Base-by-base conservation (phyloP, 140 eudicot species). In the Anethum foeniculum region DNA sequence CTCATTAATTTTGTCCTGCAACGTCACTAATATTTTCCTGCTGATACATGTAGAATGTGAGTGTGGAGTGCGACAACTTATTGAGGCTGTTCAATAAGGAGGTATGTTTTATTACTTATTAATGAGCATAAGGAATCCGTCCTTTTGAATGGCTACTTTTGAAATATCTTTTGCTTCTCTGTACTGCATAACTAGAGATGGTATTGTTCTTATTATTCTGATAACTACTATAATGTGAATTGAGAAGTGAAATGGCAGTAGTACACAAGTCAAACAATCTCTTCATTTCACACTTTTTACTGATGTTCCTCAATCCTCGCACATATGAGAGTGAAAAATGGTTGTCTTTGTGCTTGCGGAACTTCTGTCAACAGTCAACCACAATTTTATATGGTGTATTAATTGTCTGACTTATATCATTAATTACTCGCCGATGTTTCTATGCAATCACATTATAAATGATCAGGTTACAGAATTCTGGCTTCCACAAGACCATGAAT, bases 11-110 rank as follows among this genome's bases (percentile, higher is more conserved):
- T 71, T n/a, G 21, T 46, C 48, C 16, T 3, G 51, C 78, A 51
- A 11, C 1, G 6, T 19, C 47, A 4, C 34, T 76, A 51, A 58
- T 76, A 58, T 34, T 54, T 60, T 81, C 38, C 36, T 41, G 30
- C 58, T 85, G 16, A 77, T 65, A 60, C 78, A 43, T 83, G 90
- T 90, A 92, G 97, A 90, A 93, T 36, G 95, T 92, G 83, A 90
- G 97, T 80, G 84, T 89, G 81, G 97, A 92, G 87, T 91, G 95
- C 56, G 93, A 92, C 86, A 90, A 92, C 82, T 92, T 92, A 81
- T 75, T 92, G 86, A 88, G 90, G 83, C 90, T 92, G 10, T 91
- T 92, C 76, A 87, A 85, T 84, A 88, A 90, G 76, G 97, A 92
- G 97, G 97, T 92, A 88, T 72, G 25, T 75, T 65, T 76, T n/a